Conservation (phyloP, 1,284 basidiomycete genomes). For the Cryptococcus sp. region DNA sequence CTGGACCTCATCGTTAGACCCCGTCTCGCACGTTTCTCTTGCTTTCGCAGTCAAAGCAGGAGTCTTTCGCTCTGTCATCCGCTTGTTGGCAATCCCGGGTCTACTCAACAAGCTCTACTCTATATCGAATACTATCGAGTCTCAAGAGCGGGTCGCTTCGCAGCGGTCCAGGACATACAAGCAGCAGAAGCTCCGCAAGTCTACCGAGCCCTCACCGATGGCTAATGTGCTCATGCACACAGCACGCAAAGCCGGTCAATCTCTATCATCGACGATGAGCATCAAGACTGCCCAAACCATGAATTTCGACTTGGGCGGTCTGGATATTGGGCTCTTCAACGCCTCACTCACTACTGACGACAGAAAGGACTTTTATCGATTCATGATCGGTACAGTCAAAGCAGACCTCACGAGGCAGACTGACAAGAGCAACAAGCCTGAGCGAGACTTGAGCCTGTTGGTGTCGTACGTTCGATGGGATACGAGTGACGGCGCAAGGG, state of each 20-base stretch:
- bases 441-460: slow-evolving; percentile 35
- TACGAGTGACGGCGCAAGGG: slow-evolving; percentile 32
- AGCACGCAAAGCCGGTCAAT: slow-evolving; percentile 59
- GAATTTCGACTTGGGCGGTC: slow-evolving; percentile 43
- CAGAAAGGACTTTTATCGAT: slow-evolving; percentile 44
- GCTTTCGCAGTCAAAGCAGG: slow-evolving; percentile 74
- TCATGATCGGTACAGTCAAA: slow-evolving; percentile 40
- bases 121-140: slow-evolving; percentile 61
- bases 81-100: slow-evolving; percentile 58
- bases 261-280: slow-evolving; percentile 55
- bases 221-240: slow-evolving; percentile 78
- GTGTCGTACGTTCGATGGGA: slow-evolving; percentile 39
- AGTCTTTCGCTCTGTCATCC: slow-evolving; percentile 68
- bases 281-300: slow-evolving; percentile 44
- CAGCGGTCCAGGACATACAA: slow-evolving; percentile 66
- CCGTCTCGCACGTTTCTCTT: slow-evolving; percentile 67
- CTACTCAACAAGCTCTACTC: slow-evolving; percentile 46
- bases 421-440: slow-evolving; percentile 23
- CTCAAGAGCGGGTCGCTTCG: slow-evolving; percentile 57
- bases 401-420: slow-evolving; percentile 39
- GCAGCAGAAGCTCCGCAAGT: slow-evolving; percentile 66
- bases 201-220: slow-evolving; percentile 65
- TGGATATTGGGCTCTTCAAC: slow-evolving; percentile 47
- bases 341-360: slow-evolving; percentile 37
- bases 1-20: slow-evolving; percentile 64